Evolutionary conservation across 495 filamentous ascomycete genomes (phyloP), one percentile per base, ranked within the genome.

Genomic region (Lasiosphaeriaceae sp.): DNA sequence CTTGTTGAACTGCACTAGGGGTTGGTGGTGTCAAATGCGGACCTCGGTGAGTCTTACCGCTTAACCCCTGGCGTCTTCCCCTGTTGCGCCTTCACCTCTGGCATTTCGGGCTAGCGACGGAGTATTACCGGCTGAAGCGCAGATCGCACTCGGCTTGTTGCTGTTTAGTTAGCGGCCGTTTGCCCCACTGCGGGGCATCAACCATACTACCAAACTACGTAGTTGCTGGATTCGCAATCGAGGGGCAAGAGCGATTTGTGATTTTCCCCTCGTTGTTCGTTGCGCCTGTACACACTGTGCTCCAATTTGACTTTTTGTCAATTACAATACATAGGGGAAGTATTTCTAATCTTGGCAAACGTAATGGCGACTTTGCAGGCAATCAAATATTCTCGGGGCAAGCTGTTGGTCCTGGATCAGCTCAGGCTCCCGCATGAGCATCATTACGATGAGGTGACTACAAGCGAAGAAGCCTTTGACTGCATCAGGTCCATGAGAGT

Each of bases 401-500:
- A 85, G 56, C 80, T 98, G 49, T 74, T 87, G 62, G 92, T 98
- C 44, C 80, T 98, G 50, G 91, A 98, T 69, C 94, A 98, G 66
- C 80, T 97, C 39, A 81, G 83, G 65, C 80, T 98, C 14, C 94
- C 94, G n/a, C 91, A 96, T 62, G 80, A 89, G 59, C 85, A 89
- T 65, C 78, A 85, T 61, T 97, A 90, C 64, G 86, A 94, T 56
- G 65, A 84, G 37, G 84, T 98, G 49, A 75, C 71, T 14, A 87
- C 85, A 12, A 81, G 83, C 60, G 80, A 91, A 60, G 89, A 96
- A 74, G 94, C 88, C 16, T 97, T 92, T 80, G 82, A 92, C 69
- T 90, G 90, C 49, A 98, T 98, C 69, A 89, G 88, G 67, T 81
- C 89, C 19, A 98, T 98, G 94, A 84, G 90, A 55, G 93, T 96